phyloP scores from a whole-genome alignment of 2,329 filamentous ascomycete genomes.

The Xylaria sp. region DNA sequence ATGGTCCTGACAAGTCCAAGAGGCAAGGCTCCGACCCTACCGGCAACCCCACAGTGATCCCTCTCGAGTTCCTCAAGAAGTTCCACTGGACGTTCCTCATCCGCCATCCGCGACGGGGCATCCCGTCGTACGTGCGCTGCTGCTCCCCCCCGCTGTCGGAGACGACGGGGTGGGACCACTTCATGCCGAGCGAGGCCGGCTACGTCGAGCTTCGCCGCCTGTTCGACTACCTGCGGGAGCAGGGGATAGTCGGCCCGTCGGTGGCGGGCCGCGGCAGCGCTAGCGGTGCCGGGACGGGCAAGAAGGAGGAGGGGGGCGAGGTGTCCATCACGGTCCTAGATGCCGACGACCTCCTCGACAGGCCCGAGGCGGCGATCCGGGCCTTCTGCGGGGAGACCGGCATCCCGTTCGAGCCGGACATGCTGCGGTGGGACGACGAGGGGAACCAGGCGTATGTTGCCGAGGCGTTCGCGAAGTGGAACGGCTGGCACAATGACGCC shows the following conservation, averaged over 20 bases:
- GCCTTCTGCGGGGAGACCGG: constrained; percentile 85
- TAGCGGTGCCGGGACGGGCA: constrained; percentile 35
- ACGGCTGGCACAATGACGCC: constrained; percentile 95
- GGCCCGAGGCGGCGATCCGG: constrained; percentile 78
- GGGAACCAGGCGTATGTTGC: constrained; percentile 75
- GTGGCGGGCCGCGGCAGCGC: constrained; percentile 61
- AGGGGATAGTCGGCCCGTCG: constrained; percentile 75
- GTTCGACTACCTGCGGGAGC: constrained; percentile 82
- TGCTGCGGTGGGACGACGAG: constrained; percentile 86
- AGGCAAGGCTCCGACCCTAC: constrained; percentile 58
- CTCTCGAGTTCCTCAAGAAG: constrained; percentile 74
- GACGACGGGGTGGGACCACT: constrained; percentile 85
- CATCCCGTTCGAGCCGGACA: constrained; percentile 76
- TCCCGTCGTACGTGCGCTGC: constrained; percentile 95
- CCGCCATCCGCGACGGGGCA: constrained; percentile 89
- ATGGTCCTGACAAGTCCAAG: constrained; percentile 35
- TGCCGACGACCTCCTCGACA: constrained; percentile 91
- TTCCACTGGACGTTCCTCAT: constrained; percentile 98
- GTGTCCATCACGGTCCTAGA: constrained; percentile 86
- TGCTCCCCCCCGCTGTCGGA: constrained; percentile 86
- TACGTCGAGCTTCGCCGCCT: constrained; percentile 87
- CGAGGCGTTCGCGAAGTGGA: constrained; percentile 93
- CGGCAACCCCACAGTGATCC: constrained; percentile 86
- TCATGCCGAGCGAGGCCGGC: constrained; percentile 88
- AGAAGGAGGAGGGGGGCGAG: constrained; percentile 45